Percentiles rank a stretch among this genome's conserved stretches.
Conservation (phyloP, 192 early-diverging fungal genomes). For the Backusella australiensis region DNA sequence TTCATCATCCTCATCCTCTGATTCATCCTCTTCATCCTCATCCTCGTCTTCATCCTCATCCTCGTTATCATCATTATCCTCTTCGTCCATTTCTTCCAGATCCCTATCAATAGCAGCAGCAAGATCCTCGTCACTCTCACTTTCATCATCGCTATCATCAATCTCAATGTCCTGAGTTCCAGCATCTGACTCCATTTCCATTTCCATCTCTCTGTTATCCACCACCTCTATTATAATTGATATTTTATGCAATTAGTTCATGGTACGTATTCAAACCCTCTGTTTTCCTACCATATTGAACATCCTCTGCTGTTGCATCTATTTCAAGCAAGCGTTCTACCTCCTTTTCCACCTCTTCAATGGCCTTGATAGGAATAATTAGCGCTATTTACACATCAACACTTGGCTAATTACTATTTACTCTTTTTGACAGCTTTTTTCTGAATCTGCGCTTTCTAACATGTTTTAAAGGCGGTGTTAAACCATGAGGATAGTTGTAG, state of each 20-base stretch:
- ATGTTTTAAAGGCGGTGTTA: constrained; percentile 73
- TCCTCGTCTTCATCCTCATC: constrained; percentile 53
- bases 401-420: constrained; percentile 18
- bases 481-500: constrained; percentile 75
- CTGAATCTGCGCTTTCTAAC: constrained; percentile 78
- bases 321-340: constrained; percentile 75
- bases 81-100: constrained; percentile 47
- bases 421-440: constrained; percentile 75
- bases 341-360: constrained; percentile 81
- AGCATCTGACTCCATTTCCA: constrained; percentile 26
- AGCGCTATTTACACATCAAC: too few species aligned
- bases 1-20: constrained; percentile 48
- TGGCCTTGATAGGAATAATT: constrained; percentile 45
- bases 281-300: constrained; percentile 54
- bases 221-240: constrained; percentile 33
- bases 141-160: constrained; percentile 43
- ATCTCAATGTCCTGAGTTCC: constrained; percentile 43
- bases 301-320: constrained; percentile 71
- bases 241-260: background rate
- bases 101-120: constrained; percentile 43
- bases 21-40: constrained; percentile 49
- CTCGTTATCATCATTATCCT: constrained; percentile 49
- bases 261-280: background rate
- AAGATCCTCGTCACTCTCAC: constrained; percentile 40
- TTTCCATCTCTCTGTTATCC: constrained; percentile 31